Percentiles rank a stretch among this genome's conserved stretches.
phyloP scores from a whole-genome alignment of 495 filamentous ascomycete species.

The Aspergillus egyptiacus region DNA sequence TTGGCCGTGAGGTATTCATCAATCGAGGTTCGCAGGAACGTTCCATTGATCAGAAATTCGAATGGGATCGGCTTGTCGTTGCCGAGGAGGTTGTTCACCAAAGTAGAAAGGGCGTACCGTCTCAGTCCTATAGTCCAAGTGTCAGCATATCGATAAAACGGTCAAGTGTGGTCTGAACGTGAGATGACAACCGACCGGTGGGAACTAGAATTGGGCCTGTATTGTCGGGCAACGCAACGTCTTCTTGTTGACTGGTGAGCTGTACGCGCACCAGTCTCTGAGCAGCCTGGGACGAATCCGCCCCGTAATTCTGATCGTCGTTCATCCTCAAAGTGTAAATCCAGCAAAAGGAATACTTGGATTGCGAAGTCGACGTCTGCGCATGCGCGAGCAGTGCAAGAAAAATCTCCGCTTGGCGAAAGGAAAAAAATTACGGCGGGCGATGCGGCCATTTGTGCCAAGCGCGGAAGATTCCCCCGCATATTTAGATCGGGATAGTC shows the following conservation, averaged over 20 bases:
- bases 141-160: conserved; percentile 10
- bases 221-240: conserved; percentile 55
- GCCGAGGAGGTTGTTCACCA: conserved; percentile 87
- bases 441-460: conserved; percentile 41
- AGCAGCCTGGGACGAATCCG: conserved; percentile 24
- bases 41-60: conserved; percentile 91
- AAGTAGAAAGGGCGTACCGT: conserved; percentile 83
- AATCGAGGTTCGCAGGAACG: conserved; percentile 79
- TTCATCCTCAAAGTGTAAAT: conserved; percentile 27
- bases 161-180: background rate
- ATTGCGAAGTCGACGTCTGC: conserved; percentile 14
- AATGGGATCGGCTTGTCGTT: conserved; percentile 77
- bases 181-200: conserved; percentile 44
- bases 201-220: conserved; percentile 59
- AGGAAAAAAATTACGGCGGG: conserved; percentile 43
- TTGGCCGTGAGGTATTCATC: conserved; percentile 81
- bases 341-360: conserved; percentile 11
- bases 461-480: conserved; percentile 34
- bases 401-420: conserved; percentile 23
- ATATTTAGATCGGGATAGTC: background rate
- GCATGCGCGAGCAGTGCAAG: conserved; percentile 23
- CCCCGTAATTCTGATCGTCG: conserved; percentile 20
- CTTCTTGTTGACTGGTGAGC: conserved; percentile 51
- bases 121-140: conserved; percentile 54
- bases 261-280: conserved; percentile 56